phyloP scores from a whole-genome alignment of 2,329 filamentous ascomycete genomes.

The Penicillium hordei region DNA sequence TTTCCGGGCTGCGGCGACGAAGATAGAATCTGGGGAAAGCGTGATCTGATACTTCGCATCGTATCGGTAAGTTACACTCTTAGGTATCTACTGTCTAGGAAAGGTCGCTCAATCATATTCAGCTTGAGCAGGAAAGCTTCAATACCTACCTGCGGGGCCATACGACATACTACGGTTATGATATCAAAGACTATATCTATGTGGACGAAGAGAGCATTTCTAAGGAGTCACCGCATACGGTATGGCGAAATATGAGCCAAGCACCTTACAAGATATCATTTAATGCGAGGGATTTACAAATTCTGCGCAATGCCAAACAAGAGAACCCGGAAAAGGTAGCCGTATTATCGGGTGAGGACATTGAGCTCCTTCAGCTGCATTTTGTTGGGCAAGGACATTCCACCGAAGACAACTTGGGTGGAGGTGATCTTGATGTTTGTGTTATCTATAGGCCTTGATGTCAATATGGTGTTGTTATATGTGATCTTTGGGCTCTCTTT shows the following conservation, averaged over 20 bases:
- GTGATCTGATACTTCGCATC: slow-evolving; percentile 16
- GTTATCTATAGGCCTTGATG: slow-evolving; percentile 8
- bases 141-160: slow-evolving; percentile 9
- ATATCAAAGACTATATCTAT: slow-evolving; percentile 9
- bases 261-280: slow-evolving; percentile 10
- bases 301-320: slow-evolving; percentile 5
- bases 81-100: neutral
- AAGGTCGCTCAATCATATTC: slow-evolving; percentile 5
- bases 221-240: slow-evolving; percentile 5
- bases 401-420: slow-evolving; percentile 3
- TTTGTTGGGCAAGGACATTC: slow-evolving; percentile 7
- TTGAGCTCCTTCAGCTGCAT: slow-evolving; percentile 7
- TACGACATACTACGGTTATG: slow-evolving; percentile 20
- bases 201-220: slow-evolving; percentile 3
- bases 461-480: neutral
- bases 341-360: slow-evolving; percentile 4
- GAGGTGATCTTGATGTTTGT: slow-evolving; percentile 5
- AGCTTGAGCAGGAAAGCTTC: slow-evolving; percentile 16
- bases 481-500: too few species aligned
- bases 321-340: neutral
- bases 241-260: slow-evolving; percentile 4
- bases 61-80: slow-evolving; percentile 14
- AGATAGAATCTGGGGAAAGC: slow-evolving; percentile 14
- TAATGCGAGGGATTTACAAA: slow-evolving; percentile 7
- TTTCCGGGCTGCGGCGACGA: slow-evolving; percentile 20